A percentile compares a stretch with the other conserved stretches of the same genome.
Conservation (phyloP, 129 eudicot species). For the Tagetes erecta region DNA sequence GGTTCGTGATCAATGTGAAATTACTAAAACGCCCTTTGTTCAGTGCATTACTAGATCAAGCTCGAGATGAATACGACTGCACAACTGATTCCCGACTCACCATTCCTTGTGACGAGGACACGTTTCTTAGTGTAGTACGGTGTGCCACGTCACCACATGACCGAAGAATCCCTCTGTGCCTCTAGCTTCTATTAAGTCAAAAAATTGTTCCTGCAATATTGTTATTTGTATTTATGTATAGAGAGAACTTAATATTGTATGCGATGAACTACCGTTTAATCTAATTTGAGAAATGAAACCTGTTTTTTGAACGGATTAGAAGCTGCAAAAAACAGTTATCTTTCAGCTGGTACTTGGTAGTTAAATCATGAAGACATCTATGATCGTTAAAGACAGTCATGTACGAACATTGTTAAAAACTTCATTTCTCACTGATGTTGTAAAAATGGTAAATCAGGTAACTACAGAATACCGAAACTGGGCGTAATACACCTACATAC, state of each 20-base stretch:
- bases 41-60: conserved; percentile 53
- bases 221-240: conserved; percentile 38
- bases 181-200: conserved; percentile 28
- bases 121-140: conserved; percentile 44
- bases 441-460: background rate
- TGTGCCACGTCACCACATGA: conserved; percentile 48
- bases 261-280: conserved; percentile 25
- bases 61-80: conserved; percentile 48
- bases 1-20: conserved; percentile 53
- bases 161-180: conserved; percentile 44
- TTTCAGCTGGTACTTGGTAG: conserved; percentile 2
- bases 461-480: background rate
- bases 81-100: conserved; percentile 38
- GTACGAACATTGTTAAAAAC: conserved; percentile 1
- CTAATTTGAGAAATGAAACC: conserved; percentile 22
- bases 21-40: conserved; percentile 53
- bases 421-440: background rate
- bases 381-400: conserved; percentile 13
- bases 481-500: background rate
- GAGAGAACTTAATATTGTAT: conserved; percentile 36
- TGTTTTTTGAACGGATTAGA: conserved; percentile 29
- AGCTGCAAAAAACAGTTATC: conserved; percentile 13
- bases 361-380: conserved; percentile 9
- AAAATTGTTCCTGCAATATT: conserved; percentile 28
- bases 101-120: conserved; percentile 53